Evolutionary conservation across 2,329 filamentous ascomycete genomes (phyloP), one percentile per base, ranked within the genome.

Genomic region (Calonectria henricotiae): DNA sequence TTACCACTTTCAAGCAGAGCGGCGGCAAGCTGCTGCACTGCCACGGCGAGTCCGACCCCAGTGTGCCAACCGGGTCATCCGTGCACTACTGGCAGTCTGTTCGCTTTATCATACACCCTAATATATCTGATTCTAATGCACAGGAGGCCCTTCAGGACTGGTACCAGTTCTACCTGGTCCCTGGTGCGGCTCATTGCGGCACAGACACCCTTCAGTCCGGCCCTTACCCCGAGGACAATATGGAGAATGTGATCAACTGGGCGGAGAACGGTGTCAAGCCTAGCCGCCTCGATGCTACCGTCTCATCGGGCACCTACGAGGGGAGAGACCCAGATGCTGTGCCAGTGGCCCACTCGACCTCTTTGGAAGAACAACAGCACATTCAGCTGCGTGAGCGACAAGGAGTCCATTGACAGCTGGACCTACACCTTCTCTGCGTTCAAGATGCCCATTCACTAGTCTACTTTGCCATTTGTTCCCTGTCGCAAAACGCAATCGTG

Each of bases 181-280:
- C 88, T 0, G 87, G 87, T 27, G 88, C 85, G 0, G 86, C 81
- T 0, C 88, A 89, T 79, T 90, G 88, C 72, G 79, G 82, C 0
- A 76, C 79, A 32, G 88, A 87, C 78, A 67, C 77, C 5, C 78
- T 84, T 1, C 84, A 86, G 79, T 84, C 85, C 0, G 84, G 82
- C 0, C 82, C 83, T 0, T 86, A 82, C 74, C 85, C 84, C 0
- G 85, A 89, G 71, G 90, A 89, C 5, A 91, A 93, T 47, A 89
- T 93, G 79, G 89, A 91, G 1, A 93, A 90, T 2, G 89, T 90
- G n/a, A 93, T 94, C 77, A 89, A 93, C 76, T 93, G 86, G 75
- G 83, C 94, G 11, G 88, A 87, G 73, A 93, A 92, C 71, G 92
- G 79, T 12, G 72, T 80, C 27, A 75, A 73, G 69, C 83, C 83